Percentiles rank a stretch among this genome's conserved stretches.
phyloP scores from a whole-genome alignment of 1,284 basidiomycete species.

The Ganoderma lingzhi region DNA sequence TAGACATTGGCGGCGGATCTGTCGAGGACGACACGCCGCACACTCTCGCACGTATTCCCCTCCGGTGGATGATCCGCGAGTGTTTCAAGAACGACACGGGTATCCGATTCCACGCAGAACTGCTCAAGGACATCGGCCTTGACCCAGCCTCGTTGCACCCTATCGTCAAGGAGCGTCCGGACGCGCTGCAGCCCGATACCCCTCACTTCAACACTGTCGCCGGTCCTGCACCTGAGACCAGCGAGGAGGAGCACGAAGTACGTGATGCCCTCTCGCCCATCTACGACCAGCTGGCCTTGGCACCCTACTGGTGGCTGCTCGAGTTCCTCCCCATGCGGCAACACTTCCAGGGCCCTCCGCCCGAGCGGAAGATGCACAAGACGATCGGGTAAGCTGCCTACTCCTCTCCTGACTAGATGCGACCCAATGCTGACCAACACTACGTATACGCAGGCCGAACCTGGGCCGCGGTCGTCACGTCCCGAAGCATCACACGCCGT shows the following conservation, averaged over 20 bases:
- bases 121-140: slow-evolving; percentile 56
- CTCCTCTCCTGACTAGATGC: background rate
- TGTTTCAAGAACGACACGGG: slow-evolving; percentile 52
- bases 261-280: slow-evolving; percentile 57
- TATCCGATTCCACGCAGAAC: slow-evolving; percentile 49
- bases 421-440: background rate
- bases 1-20: slow-evolving; percentile 63
- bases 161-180: slow-evolving; percentile 10
- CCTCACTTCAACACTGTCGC: slow-evolving; percentile 3
- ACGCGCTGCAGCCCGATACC: slow-evolving; percentile 12
- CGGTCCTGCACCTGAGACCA: slow-evolving; percentile 43
- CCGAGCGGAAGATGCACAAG: slow-evolving; percentile 10
- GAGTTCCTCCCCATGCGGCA: slow-evolving; percentile 49
- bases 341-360: slow-evolving; percentile 43
- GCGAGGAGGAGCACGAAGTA: slow-evolving; percentile 54
- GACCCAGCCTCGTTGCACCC: slow-evolving; percentile 50
- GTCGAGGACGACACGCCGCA: slow-evolving; percentile 59
- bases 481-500: slow-evolving; percentile 42
- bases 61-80: slow-evolving; percentile 75
- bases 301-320: slow-evolving; percentile 61
- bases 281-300: slow-evolving; percentile 59
- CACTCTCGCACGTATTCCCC: slow-evolving; percentile 64
- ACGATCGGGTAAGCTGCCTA: background rate
- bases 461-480: slow-evolving; percentile 53
- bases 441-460: slow-evolving; percentile 51